Percentiles rank a stretch among this genome's conserved stretches.
Evolutionary conservation across 345 rosid genomes (phyloP).

Genomic region (Populus simonii): DNA sequence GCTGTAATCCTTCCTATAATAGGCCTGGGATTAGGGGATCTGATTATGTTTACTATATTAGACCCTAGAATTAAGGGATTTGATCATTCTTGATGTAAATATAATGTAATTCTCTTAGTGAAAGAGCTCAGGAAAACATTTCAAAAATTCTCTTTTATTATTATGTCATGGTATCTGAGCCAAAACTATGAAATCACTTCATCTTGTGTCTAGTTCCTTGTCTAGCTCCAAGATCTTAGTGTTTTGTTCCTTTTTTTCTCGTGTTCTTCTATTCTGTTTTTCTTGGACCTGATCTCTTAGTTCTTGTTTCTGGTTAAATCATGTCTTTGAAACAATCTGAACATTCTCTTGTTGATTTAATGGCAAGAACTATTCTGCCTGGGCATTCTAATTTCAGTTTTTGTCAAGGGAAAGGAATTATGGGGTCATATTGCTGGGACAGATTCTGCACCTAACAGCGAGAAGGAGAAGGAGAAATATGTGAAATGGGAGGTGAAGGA

Average conservation of each 20-base stretch:
- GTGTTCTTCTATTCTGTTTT: background rate
- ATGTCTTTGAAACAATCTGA: no score
- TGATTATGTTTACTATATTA: background rate
- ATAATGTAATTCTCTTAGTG: background rate
- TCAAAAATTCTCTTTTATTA: background rate
- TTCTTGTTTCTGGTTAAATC: no score
- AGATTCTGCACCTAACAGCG: no score
- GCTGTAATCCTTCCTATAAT: background rate
- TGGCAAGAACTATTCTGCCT: no score
- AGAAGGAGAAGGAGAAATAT: no score
- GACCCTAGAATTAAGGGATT: background rate
- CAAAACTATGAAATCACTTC: background rate
- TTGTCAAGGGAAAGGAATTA: no score
- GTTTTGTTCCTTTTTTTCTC: background rate
- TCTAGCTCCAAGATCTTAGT: background rate
- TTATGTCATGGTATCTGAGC: background rate
- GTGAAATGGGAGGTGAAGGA: no score
- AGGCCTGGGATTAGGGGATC: background rate
- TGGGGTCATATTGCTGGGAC: no score
- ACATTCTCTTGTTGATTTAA: no score
- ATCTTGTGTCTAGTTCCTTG: background rate
- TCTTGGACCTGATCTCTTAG: no score
- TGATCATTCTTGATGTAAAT: background rate
- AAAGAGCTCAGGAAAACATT: no score
- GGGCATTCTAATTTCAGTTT: no score